These are phyloP conservation scores for Microdochium paspali DNA, from an alignment of 2,329 filamentous ascomycete genomes.

Conservation along the genomic window DNA sequence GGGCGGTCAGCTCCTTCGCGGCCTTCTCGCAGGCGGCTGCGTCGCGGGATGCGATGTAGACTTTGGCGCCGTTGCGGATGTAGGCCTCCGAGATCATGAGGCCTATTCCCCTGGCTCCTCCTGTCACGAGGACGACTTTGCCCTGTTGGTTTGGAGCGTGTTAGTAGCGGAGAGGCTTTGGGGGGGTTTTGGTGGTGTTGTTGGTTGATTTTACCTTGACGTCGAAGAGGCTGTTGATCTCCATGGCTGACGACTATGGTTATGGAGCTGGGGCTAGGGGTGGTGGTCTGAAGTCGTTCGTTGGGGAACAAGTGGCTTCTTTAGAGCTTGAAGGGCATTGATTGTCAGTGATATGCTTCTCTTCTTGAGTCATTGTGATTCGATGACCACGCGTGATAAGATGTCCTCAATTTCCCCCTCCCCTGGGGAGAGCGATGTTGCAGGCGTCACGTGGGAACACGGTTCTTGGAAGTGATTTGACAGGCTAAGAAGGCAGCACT, in stretches of 20 bases:
- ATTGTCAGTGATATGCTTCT: too few species aligned
- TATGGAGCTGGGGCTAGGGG: too few species aligned
- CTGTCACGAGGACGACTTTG: constrained; percentile 50
- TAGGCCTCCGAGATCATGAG: constrained; percentile 60
- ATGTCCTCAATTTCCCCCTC: too few species aligned
- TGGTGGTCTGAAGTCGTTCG: not conserved
- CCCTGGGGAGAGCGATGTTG: too few species aligned
- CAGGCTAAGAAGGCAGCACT: too few species aligned
- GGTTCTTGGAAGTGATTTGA: too few species aligned
- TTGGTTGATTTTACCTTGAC: constrained; percentile 55
- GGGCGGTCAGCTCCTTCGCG: constrained; percentile 44
- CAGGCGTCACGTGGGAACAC: too few species aligned
- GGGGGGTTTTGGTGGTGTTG: too few species aligned
- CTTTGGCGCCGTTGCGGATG: constrained; percentile 51
- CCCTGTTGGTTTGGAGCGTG: constrained; percentile 21
- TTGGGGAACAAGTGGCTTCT: too few species aligned
- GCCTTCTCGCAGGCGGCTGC: constrained; percentile 45
- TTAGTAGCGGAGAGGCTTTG: not conserved
- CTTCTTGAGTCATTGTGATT: too few species aligned
- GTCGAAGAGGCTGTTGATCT: constrained; percentile 43
- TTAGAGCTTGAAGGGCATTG: too few species aligned
- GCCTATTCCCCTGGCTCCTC: constrained; percentile 52
- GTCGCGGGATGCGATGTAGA: constrained; percentile 59
- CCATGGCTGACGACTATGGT: constrained; percentile 29
- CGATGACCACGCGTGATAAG: too few species aligned